Conservation (phyloP, 345 rosid genomes). For the Eucalyptus erythrocorys region DNA sequence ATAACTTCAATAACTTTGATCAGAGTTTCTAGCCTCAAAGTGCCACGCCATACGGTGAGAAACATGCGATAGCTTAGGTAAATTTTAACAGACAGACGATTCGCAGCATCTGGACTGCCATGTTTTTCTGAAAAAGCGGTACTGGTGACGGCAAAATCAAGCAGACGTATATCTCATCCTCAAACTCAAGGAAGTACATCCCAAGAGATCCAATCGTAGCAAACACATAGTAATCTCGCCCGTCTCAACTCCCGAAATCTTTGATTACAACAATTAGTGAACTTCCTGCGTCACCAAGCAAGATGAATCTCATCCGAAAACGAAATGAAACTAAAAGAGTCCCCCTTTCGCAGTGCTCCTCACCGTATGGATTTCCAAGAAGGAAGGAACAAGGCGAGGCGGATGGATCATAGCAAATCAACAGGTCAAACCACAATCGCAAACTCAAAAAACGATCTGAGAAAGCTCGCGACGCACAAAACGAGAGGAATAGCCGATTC, state of each 20-base stretch:
- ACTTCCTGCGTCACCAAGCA: background rate
- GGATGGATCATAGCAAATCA: background rate
- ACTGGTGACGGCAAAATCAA: background rate
- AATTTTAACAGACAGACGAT: background rate
- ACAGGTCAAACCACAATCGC: background rate
- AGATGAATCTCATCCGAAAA: background rate
- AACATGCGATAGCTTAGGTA: background rate
- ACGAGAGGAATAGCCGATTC: background rate
- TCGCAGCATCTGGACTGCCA: background rate
- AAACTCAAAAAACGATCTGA: background rate
- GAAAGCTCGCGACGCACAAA: background rate
- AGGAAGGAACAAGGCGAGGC: background rate
- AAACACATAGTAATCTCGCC: background rate
- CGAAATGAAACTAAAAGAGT: background rate
- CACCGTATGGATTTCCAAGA: background rate
- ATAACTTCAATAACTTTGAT: background rate
- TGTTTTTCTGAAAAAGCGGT: background rate
- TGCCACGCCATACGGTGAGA: background rate
- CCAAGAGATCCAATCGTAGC: background rate
- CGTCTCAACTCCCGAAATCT: background rate
- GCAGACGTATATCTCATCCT: background rate
- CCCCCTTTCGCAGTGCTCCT: background rate
- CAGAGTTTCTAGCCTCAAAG: background rate
- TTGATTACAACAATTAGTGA: background rate
- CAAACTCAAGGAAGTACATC: background rate